Base-by-base conservation (phyloP, 2,329 filamentous ascomycete genomes). In the Ramularia collo-cygni region DNA sequence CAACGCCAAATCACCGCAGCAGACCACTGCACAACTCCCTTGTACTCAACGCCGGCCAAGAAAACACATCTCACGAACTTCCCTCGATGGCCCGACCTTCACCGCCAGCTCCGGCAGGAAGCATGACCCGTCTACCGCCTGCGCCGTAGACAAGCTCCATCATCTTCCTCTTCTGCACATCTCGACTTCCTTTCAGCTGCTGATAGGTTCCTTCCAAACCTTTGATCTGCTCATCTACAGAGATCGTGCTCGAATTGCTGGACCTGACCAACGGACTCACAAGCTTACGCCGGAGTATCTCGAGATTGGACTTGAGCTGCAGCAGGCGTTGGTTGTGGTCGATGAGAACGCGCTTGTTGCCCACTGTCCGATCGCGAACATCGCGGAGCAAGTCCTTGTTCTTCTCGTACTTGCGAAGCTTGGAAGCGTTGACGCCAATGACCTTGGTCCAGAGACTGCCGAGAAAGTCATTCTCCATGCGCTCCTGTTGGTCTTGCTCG, bases 341-440 rank as follows among this genome's bases (percentile, higher is more conserved):
- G 49, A 92, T 79, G 7, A 96, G 74, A 26, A 93, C 75, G 48
- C 80, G 78, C 65, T 95, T 95, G 67, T 95, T 94, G 46, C 79
- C 77, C 16, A 95, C 79, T 1, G 89, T 95, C 55, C 83, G 84
- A 43, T 83, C 77, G 47, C 88, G 80, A 41, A 96, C 83, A 50
- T 82, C 83, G 35, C 74, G 76, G 16, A 96, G 76, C 1, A 95
- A 72, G 35, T 79, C 74, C 47, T 83, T 82, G 69, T 96, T 96
- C 65, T 85, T 86, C 62, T 95, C 87, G 64, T 88, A 95, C 63
- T 95, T 95, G 58, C 79, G 77, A n/a, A 95, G 72, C 50, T 82
- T 75, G 31, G 72, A 73, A 6, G 83, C 79, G 55, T 85, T 83
- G 28, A 83, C 72, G 1, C 88, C 89, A 1, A 95, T 77, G 15